phyloP scores from a whole-genome alignment of 441 rosid genomes.

The Populus trichocarpa region DNA sequence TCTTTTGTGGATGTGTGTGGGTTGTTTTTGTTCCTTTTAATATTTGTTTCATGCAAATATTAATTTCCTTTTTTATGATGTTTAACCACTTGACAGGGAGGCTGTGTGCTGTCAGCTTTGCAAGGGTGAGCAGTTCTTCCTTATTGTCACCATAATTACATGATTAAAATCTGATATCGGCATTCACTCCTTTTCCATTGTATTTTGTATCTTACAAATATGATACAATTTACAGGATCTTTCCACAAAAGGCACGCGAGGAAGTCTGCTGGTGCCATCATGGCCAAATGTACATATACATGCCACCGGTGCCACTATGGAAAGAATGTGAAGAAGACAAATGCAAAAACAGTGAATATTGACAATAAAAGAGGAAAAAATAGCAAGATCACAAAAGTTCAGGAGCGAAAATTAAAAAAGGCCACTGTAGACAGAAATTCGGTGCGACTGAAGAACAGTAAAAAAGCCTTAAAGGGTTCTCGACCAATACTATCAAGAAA shows the following conservation, averaged over 20 bases:
- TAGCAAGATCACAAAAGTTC: constrained; percentile 31
- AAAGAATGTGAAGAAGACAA: constrained; percentile 27
- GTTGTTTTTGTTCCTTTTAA: background rate
- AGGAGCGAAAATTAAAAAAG: constrained; percentile 42
- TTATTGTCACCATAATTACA: background rate
- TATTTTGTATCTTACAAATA: constrained; percentile 12
- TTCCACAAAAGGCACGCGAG: constrained; percentile 83
- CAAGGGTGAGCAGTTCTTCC: constrained; percentile 55
- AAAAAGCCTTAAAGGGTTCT: constrained; percentile 31
- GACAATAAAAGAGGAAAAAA: constrained; percentile 39
- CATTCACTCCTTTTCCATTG: background rate
- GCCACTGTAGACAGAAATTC: constrained; percentile 33
- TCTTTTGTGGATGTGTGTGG: background rate
- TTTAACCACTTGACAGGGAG: constrained; percentile 52
- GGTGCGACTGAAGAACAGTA: constrained; percentile 36
- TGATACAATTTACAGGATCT: constrained; percentile 51
- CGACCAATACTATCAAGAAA: constrained; percentile 30
- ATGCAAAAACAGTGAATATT: constrained; percentile 30
- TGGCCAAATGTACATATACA: constrained; percentile 42
- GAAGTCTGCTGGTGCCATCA: constrained; percentile 48
- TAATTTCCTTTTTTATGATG: constrained; percentile 12
- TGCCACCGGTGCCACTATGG: constrained; percentile 65
- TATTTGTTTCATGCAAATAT: background rate
- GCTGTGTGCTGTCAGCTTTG: constrained; percentile 83
- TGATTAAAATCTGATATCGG: constrained; percentile 3